Base-by-base conservation (phyloP, 2,329 filamentous ascomycete genomes). In the Epichloe gansuensis region DNA sequence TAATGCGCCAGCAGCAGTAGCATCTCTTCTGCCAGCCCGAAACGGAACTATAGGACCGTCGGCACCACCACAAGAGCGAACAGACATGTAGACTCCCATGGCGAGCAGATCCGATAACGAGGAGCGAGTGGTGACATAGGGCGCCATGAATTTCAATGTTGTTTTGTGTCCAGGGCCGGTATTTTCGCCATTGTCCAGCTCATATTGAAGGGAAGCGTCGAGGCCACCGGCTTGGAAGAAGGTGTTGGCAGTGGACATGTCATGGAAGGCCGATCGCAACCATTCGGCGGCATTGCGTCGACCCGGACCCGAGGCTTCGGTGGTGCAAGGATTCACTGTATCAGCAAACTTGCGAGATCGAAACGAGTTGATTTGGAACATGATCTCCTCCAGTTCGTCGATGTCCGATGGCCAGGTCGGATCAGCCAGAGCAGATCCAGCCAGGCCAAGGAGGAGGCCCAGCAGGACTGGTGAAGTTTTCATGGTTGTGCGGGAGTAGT, bases 341-440 rank as follows among this genome's bases (percentile, higher is more conserved):
- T 74, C 72, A 45, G 77, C 73, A 61, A 84, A 81, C 41, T 75
- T 71, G 55, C 78, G 71, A 35, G 73, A 70, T 45, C 71, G 68
- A 59, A 79, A 77, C 3, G 77, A 78, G 36, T 70, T 67, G 50
- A 76, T 74, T 58, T 82, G 75, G 59, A 74, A 80, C 70, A 83
- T 77, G 56, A 82, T 75, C 62, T 82, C 80, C 63, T 84, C 80
- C 53, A 84, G 66, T 61, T 83, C 79, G 58, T 84, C 80, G 17
- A 72, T 72, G 12, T 70, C 59, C 2, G 77, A 74, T 2, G 80
- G 80, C 80, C 80, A 84, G 59, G 78, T 83, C 35, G 75, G 76
- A 56, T 76, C 73, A 25, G 77, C 73, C 46, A 57, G 55, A 47
- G 61, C 61, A 17, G 47, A 50, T 53, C 64, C 56, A 47, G 64